A percentile compares a stretch with the other conserved stretches of the same genome.
Evolutionary conservation across 345 rosid genomes (phyloP).

Genomic region (Psidium friedrichsthalianum): DNA sequence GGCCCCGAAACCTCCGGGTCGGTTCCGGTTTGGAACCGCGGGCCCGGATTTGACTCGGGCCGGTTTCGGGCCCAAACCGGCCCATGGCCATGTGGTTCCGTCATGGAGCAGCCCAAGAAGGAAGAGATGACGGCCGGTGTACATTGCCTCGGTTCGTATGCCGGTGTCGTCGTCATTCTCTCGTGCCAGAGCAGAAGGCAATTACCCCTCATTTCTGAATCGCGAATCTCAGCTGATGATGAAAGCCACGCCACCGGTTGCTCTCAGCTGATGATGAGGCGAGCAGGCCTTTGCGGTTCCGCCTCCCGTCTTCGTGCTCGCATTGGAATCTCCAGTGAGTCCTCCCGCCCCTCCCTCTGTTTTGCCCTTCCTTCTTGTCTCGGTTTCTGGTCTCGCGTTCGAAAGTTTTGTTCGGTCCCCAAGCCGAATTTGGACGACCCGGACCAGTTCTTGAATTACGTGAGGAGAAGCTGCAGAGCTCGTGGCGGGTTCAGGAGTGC

Average conservation of each 20-base stretch:
- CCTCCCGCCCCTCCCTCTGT: neutral
- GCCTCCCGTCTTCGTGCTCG: neutral
- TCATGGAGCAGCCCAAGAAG: too few relatives aligned
- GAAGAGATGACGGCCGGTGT: too few relatives aligned
- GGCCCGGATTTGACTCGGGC: too few relatives aligned
- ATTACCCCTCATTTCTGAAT: too few relatives aligned
- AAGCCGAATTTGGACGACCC: neutral
- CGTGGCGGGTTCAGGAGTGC: neutral
- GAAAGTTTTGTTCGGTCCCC: neutral
- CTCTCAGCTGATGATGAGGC: neutral
- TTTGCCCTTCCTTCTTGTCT: neutral
- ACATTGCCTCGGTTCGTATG: too few relatives aligned
- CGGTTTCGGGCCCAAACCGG: too few relatives aligned
- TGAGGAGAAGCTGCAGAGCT: neutral
- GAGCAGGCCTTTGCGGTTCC: neutral
- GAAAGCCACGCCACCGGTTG: neutral
- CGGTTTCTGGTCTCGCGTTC: neutral
- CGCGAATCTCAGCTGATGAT: too few relatives aligned
- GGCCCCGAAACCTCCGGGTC: too few relatives aligned
- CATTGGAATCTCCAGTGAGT: neutral
- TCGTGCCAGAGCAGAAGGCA: too few relatives aligned
- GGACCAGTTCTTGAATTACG: neutral
- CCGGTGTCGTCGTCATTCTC: too few relatives aligned
- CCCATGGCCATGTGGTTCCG: too few relatives aligned
- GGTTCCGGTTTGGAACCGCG: too few relatives aligned